Evolutionary conservation across 2,329 filamentous ascomycete genomes (phyloP).

Genomic region (Cercospora beticola): DNA sequence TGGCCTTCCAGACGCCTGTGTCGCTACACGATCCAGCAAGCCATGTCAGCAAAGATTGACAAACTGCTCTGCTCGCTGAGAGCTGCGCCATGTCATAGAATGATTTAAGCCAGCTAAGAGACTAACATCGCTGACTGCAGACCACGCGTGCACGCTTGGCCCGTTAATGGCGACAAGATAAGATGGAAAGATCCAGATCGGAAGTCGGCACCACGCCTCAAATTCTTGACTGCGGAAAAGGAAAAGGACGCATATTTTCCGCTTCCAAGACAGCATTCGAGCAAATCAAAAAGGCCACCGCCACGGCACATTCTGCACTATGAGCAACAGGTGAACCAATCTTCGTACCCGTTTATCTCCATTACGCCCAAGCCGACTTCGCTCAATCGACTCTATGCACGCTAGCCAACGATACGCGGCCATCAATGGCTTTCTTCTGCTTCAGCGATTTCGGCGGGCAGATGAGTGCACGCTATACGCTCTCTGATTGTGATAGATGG

Average conservation of each 20-base stretch:
- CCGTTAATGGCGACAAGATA: neutral
- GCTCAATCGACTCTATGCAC: slow-evolving; percentile 1
- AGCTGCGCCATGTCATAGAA: no score
- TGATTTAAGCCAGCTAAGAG: no score
- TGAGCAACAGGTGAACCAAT: neutral
- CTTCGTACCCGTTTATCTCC: neutral
- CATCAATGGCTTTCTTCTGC: slow-evolving; percentile 7
- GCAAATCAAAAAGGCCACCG: slow-evolving; percentile 1
- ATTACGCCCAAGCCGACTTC: slow-evolving; percentile 8
- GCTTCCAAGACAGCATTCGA: neutral
- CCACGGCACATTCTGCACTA: slow-evolving; percentile 4
- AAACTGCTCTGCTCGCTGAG: neutral
- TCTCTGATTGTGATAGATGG: slow-evolving; percentile 8
- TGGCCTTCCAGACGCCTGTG: neutral
- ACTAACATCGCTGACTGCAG: neutral
- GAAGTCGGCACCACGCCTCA: slow-evolving; percentile 7
- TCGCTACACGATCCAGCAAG: neutral
- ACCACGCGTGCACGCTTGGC: neutral
- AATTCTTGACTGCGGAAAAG: slow-evolving; percentile 8
- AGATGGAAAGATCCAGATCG: neutral
- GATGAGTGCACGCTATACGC: slow-evolving; percentile 8
- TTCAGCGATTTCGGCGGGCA: slow-evolving; percentile 17
- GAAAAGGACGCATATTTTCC: neutral
- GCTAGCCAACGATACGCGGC: slow-evolving; percentile 8
- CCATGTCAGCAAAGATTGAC: neutral